Base-by-base conservation (phyloP, 2,329 filamentous ascomycete genomes). In the Claviceps quebecensis region DNA sequence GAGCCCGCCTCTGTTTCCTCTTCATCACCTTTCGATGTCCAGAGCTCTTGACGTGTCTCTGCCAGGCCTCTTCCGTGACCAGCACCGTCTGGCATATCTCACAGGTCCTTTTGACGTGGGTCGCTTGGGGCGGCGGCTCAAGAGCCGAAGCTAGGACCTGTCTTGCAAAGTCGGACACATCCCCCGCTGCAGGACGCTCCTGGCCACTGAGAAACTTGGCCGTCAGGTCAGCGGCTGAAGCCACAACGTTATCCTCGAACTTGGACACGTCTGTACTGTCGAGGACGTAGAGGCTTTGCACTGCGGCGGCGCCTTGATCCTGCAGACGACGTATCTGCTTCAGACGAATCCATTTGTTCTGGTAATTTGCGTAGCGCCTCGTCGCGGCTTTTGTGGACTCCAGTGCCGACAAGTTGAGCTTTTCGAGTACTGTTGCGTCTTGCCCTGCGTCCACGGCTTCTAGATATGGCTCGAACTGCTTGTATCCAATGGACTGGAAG, bases 401-500 rank as follows among this genome's bases (percentile, higher is more conserved):
- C 0, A 95, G 68, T 1, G 81, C 83, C 1, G 73, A 63, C 1
- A 63, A 58, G 57, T 77, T 81, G 14, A 89, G 64, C 17, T 71
- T 70, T 19, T 76, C 72, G 1, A 86, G 66, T 4, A 77, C 71
- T 53, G 47, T 47, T 9, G 52, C 52, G 6, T 57, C 57, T 29
- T 54, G 50, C 0, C 57, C 57, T 36, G 65, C 55, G 56, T 67
- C 59, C 14, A 72, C 54, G 1, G 77, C 75, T 2, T 69, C 59
- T 23, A 90, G 69, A 60, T 89, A 95, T 0, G 79, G 74, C 52
- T 86, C 77, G 62, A 97, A 85, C 62, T 98, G 88, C 64, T 94
- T 96, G 68, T 89, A 96, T 1, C 93, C 93, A 55, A 98, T 98
- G 1, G 90, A 93, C 50, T 95, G 86, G 89, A 91, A 98, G 44